Percentiles rank a stretch among this genome's conserved stretches.
These are phyloP conservation scores for Yarrowia sp. DNA, from an alignment of 805 yeast species.

Conservation along the genomic window DNA sequence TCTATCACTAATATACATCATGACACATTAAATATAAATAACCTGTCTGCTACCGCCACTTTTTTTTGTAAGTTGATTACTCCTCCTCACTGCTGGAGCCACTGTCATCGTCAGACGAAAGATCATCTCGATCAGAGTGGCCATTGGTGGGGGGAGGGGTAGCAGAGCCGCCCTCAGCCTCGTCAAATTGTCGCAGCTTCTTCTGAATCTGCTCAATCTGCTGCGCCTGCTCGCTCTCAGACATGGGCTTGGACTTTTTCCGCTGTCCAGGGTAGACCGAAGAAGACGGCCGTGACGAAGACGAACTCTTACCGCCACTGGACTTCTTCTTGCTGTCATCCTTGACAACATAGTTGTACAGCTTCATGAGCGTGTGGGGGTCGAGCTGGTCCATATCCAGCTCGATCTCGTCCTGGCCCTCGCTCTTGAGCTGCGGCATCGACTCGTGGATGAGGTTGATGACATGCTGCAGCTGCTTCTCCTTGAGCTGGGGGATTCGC, in stretches of 20 bases:
- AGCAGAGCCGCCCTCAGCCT: conserved; percentile 34
- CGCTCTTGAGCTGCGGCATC: conserved; percentile 56
- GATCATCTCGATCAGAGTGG: conserved; percentile 32
- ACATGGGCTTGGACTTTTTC: conserved; percentile 55
- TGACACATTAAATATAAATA: conserved; percentile 28
- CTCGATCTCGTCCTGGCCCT: conserved; percentile 87
- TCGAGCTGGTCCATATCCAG: conserved; percentile 92
- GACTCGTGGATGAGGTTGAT: conserved; percentile 80
- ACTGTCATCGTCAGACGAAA: conserved; percentile 33
- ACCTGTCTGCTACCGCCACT: conserved; percentile 29
- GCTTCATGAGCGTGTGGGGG: conserved; percentile 72
- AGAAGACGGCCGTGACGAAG: conserved; percentile 29
- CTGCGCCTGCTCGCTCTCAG: conserved; percentile 63
- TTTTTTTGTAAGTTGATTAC: conserved; percentile 31
- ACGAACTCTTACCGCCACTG: conserved; percentile 19
- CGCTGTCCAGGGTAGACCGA: conserved; percentile 25
- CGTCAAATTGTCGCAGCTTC: conserved; percentile 70
- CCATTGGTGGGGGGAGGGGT: conserved; percentile 33
- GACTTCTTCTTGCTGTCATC: conserved; percentile 18
- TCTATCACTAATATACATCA: conserved; percentile 26
- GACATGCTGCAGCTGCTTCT: conserved; percentile 78
- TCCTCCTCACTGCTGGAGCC: conserved; percentile 40
- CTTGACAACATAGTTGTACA: conserved; percentile 76
- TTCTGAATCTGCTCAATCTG: conserved; percentile 71
- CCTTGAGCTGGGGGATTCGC: conserved; percentile 68